Conservation (phyloP, 331 rosid species). For the Malus hybrid region DNA sequence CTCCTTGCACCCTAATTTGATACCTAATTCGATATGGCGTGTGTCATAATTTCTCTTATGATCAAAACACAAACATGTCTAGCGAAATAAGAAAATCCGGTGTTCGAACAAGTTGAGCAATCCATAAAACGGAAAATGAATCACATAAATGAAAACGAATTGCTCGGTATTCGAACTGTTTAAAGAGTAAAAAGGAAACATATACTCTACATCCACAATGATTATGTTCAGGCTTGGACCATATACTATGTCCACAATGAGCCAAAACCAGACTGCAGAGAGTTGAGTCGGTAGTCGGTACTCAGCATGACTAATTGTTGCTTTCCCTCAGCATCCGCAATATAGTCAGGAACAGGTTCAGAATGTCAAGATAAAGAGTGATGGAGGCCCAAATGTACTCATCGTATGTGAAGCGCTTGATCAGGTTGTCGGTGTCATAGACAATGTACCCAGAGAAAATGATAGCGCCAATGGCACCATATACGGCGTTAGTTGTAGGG, state of each 20-base stretch:
- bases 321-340: constrained; percentile 45
- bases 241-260: background rate
- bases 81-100: background rate
- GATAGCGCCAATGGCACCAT: constrained; percentile 74
- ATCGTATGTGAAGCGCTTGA: constrained; percentile 85
- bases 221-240: constrained; percentile 4
- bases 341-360: constrained; percentile 49
- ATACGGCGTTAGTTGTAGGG: constrained; percentile 56
- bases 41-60: no score
- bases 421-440: constrained; percentile 86
- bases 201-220: background rate
- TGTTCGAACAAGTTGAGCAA: background rate
- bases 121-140: background rate
- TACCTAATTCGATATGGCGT: no score
- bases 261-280: background rate
- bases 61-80: no score
- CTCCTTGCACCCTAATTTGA: background rate
- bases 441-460: constrained; percentile 81
- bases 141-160: background rate
- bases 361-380: constrained; percentile 77
- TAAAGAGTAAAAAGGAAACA: background rate
- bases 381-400: constrained; percentile 91
- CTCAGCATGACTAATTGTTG: constrained; percentile 23
- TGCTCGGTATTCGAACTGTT: background rate
- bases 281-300: background rate